phyloP scores from a whole-genome alignment of 2,329 filamentous ascomycete genomes.

The Penicillium sp. region DNA sequence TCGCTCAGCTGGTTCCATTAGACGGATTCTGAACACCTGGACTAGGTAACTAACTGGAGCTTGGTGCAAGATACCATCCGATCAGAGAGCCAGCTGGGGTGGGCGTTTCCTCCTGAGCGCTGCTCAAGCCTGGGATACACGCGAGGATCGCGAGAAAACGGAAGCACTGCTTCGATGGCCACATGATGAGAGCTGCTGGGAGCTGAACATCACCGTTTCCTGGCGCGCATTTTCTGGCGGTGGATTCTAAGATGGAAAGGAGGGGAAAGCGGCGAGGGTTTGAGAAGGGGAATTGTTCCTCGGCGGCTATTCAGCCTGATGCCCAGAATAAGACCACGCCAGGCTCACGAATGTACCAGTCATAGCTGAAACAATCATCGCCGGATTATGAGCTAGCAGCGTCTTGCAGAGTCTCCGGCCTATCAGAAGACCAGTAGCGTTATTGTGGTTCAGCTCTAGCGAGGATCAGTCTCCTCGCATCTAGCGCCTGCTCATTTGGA shows the following conservation, averaged over 20 bases:
- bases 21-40: background rate
- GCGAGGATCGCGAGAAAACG: background rate
- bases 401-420: background rate
- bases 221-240: background rate
- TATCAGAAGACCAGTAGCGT: background rate
- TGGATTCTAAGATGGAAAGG: background rate
- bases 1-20: background rate
- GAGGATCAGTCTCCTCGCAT: background rate
- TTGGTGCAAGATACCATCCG: background rate
- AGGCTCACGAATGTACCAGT: background rate
- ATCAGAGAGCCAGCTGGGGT: background rate
- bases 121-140: background rate
- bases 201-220: background rate
- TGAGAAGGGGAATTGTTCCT: background rate
- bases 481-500: background rate
- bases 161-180: background rate
- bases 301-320: background rate
- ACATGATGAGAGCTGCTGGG: background rate
- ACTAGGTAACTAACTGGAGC: background rate
- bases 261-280: too few relatives aligned
- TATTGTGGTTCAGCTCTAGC: background rate
- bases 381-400: background rate
- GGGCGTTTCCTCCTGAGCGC: background rate
- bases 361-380: background rate
- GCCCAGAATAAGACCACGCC: background rate